phyloP scores from a whole-genome alignment of 73 alveolate genomes.

The Tetrahymena elliotti region DNA sequence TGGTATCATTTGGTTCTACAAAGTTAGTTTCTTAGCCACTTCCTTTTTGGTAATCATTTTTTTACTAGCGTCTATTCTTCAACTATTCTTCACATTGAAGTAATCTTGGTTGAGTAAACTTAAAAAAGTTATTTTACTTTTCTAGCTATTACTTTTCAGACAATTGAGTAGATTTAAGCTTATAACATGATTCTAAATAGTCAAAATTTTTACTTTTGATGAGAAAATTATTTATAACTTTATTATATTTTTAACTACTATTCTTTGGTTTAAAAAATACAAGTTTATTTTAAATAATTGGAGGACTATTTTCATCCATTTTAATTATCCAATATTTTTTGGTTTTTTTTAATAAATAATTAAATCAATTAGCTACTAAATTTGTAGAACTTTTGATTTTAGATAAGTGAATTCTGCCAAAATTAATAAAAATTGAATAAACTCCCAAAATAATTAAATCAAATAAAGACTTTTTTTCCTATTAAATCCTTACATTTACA shows the following conservation, averaged over 20 bases:
- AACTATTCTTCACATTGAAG: background rate
- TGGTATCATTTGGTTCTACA: background rate
- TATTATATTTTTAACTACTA: background rate
- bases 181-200: background rate
- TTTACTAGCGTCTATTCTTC: background rate
- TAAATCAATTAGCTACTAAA: background rate
- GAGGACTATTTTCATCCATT: background rate
- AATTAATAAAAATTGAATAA: no score
- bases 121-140: background rate
- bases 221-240: background rate
- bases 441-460: no score
- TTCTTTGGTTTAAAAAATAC: background rate
- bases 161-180: background rate
- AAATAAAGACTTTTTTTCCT: no score
- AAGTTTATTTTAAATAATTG: background rate
- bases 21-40: no score
- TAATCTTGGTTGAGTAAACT: background rate
- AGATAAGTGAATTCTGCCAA: no score
- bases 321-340: background rate
- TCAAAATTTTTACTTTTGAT: background rate
- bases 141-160: background rate
- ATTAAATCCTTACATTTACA: no score
- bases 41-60: background rate
- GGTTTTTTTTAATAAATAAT: background rate
- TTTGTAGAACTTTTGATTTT: background rate